These are phyloP conservation scores for Cymbopogon flexuosus DNA, from an alignment of 202 grass and related monocot species.

Conservation along the genomic window DNA sequence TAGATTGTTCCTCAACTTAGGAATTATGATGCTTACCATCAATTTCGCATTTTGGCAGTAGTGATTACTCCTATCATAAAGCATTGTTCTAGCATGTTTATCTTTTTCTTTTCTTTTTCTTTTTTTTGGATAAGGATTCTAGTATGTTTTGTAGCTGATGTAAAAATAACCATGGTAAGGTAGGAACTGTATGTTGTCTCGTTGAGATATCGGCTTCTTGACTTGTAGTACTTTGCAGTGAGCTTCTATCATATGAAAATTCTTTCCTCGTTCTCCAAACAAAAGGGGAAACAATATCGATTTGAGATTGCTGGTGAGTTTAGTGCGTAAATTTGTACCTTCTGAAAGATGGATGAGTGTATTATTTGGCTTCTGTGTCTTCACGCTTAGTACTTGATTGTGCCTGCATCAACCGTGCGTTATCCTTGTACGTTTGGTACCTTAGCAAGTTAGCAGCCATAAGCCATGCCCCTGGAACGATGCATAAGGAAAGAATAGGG, in stretches of 20 bases:
- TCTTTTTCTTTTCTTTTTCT: too few species aligned
- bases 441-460: too few species aligned
- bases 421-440: background rate
- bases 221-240: slow-evolving; percentile 14
- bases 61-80: slow-evolving; percentile 23
- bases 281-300: background rate
- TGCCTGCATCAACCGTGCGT: background rate
- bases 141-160: slow-evolving; percentile 36
- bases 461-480: background rate
- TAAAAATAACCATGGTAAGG: slow-evolving; percentile 32
- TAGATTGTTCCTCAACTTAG: slow-evolving; percentile 23
- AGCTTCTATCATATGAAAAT: background rate
- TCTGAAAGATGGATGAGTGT: background rate
- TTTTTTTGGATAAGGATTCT: too few species aligned
- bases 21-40: slow-evolving; percentile 2
- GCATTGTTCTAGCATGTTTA: slow-evolving; percentile 8
- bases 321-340: background rate
- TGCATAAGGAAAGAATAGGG: too few species aligned
- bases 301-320: background rate
- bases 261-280: background rate
- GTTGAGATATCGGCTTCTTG: background rate
- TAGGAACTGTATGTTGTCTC: slow-evolving; percentile 15
- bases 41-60: slow-evolving; percentile 14
- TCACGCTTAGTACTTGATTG: background rate
- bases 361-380: background rate